These are phyloP conservation scores for Cutaneotrichosporon spelunceum DNA, from an alignment of 1,284 basidiomycete species.

Conservation along the genomic window DNA sequence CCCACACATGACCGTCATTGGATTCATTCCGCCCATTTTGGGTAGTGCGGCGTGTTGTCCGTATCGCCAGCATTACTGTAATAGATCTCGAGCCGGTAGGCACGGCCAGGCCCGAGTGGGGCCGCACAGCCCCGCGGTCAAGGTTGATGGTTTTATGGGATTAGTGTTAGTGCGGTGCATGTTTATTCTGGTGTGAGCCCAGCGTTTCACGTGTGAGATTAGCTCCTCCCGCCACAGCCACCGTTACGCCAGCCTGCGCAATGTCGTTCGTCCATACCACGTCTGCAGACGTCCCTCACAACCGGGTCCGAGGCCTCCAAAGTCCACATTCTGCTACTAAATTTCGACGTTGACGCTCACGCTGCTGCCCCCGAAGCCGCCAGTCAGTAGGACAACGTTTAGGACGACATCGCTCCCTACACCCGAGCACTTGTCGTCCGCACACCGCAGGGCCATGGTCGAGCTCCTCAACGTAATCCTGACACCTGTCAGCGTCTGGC, in stretches of 20 bases:
- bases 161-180: too few relatives aligned
- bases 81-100: background rate
- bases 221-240: background rate
- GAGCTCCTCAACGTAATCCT: slow-evolving; percentile 13
- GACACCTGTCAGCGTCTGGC: slow-evolving; percentile 42
- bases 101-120: background rate
- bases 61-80: background rate
- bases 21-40: background rate
- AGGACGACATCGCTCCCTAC: background rate
- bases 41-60: background rate
- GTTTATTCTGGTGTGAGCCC: too few relatives aligned
- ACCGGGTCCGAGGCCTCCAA: background rate
- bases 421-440: background rate
- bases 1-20: background rate
- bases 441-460: background rate
- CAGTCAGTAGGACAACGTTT: background rate
- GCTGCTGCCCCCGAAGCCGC: slow-evolving; percentile 6
- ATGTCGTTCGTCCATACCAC: background rate
- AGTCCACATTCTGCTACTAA: background rate
- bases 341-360: slow-evolving; percentile 2
- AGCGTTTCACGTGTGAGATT: background rate
- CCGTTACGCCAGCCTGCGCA: background rate
- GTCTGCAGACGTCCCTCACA: background rate
- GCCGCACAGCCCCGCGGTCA: background rate
- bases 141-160: background rate